A percentile compares a stretch with the other conserved stretches of the same genome.
phyloP scores from a whole-genome alignment of 257 asterid genomes.

The Petunia secreta region DNA sequence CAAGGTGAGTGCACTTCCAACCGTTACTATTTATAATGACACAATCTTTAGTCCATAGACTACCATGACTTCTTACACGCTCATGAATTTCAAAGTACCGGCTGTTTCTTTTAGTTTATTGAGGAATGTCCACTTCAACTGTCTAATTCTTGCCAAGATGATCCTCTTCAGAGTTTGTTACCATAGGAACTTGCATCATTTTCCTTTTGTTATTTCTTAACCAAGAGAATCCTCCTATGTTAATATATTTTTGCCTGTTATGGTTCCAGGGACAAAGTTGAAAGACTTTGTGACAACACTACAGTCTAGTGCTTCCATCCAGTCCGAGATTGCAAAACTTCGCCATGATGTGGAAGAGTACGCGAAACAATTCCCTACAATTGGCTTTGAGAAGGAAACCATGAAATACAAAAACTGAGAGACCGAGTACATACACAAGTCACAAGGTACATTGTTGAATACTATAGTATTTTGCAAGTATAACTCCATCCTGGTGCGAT shows the following conservation, averaged over 20 bases:
- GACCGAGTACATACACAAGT: neutral
- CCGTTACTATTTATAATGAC: neutral
- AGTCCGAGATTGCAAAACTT: slow-evolving; percentile 63
- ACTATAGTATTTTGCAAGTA: neutral
- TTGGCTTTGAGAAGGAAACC: slow-evolving; percentile 80
- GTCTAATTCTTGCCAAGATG: neutral
- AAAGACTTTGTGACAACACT: slow-evolving; percentile 88
- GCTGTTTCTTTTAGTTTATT: neutral
- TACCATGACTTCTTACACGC: neutral
- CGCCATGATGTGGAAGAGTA: slow-evolving; percentile 72
- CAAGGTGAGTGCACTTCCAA: slow-evolving; percentile 46
- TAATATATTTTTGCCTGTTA: neutral
- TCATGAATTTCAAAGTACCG: neutral
- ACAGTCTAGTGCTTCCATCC: slow-evolving; percentile 52
- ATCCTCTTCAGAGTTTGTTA: neutral
- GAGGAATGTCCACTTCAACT: neutral
- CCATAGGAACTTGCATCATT: neutral
- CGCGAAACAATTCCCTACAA: slow-evolving; percentile 84
- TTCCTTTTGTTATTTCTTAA: neutral
- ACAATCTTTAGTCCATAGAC: neutral
- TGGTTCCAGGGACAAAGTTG: slow-evolving; percentile 66
- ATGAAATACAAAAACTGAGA: slow-evolving; percentile 77
- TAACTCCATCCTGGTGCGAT: neutral
- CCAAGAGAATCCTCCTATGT: neutral
- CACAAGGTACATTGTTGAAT: neutral